Conservation (phyloP, 345 rosid genomes). For the Citrus glauca region DNA sequence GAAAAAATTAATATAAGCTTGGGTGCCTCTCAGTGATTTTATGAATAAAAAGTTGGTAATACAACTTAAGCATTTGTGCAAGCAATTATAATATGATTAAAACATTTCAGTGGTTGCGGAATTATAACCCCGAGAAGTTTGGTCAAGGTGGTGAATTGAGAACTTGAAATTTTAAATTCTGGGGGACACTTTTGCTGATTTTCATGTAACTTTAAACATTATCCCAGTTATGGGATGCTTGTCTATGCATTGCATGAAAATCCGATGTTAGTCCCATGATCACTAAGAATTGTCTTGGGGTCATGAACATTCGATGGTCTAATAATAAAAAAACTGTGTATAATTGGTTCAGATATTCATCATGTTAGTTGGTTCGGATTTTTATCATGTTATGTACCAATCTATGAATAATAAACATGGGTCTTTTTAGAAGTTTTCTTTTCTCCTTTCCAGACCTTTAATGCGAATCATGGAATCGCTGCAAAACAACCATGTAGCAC, state of each 20-base stretch:
- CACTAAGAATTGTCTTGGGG: background rate
- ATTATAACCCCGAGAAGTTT: background rate
- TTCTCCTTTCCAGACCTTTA: background rate
- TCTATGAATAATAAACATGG: background rate
- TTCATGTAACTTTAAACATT: background rate
- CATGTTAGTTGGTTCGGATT: background rate
- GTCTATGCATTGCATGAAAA: background rate
- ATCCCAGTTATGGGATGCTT: background rate
- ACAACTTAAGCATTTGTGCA: background rate
- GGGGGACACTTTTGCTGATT: background rate
- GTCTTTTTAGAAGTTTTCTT: background rate
- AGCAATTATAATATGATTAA: background rate
- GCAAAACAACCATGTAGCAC: conserved; percentile 2
- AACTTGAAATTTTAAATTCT: background rate
- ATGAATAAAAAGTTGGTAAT: background rate
- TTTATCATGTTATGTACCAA: background rate
- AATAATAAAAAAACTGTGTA: background rate
- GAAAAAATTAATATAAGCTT: background rate
- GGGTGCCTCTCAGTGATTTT: background rate
- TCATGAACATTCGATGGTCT: background rate
- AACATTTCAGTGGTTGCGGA: background rate
- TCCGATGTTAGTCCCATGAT: background rate
- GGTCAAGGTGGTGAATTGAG: background rate
- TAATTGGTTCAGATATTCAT: background rate
- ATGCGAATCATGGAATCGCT: background rate